These are phyloP conservation scores for Cladophialophora immunda DNA, from an alignment of 2,329 filamentous ascomycete species.

Conservation along the genomic window DNA sequence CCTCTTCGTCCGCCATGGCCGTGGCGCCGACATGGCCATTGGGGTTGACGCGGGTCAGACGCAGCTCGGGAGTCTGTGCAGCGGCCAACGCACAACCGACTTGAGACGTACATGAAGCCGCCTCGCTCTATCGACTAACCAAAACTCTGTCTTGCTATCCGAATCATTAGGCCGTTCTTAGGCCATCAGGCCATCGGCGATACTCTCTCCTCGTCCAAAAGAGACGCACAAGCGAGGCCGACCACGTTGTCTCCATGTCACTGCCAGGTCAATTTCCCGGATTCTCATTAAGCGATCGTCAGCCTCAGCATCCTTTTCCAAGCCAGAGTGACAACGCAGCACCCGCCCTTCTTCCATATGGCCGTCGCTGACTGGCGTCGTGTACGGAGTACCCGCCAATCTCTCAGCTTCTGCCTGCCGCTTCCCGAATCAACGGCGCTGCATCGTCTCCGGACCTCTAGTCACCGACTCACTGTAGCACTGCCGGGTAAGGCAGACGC, in stretches of 20 bases:
- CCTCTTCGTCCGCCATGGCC: background rate
- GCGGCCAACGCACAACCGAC: constrained; percentile 27
- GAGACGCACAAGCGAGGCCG: constrained; percentile 1
- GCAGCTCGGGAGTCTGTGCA: constrained; percentile 16
- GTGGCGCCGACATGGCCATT: background rate
- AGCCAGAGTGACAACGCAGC: constrained; percentile 27
- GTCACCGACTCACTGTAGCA: constrained; percentile 12
- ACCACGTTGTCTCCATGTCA: constrained; percentile 12
- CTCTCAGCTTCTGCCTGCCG: background rate
- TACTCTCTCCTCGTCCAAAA: background rate
- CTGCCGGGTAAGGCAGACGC: constrained; percentile 4
- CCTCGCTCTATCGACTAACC: background rate
- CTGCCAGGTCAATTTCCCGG: constrained; percentile 12
- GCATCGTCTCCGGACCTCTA: constrained; percentile 9
- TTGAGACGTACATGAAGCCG: constrained; percentile 16
- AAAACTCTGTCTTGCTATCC: constrained; percentile 11
- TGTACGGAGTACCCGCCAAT: background rate
- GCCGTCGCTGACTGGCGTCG: constrained; percentile 26
- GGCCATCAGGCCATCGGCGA: background rate
- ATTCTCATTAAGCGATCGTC: constrained; percentile 17
- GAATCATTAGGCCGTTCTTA: too few relatives aligned
- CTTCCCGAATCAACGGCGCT: constrained; percentile 13
- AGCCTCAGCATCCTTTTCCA: constrained; percentile 16
- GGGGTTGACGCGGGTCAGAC: constrained; percentile 12
- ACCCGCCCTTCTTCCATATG: constrained; percentile 23